Evolutionary conservation across 495 filamentous ascomycete species (phyloP), one percentile per base, ranked within the genome.

Genomic region (Gamarada debralockiae): DNA sequence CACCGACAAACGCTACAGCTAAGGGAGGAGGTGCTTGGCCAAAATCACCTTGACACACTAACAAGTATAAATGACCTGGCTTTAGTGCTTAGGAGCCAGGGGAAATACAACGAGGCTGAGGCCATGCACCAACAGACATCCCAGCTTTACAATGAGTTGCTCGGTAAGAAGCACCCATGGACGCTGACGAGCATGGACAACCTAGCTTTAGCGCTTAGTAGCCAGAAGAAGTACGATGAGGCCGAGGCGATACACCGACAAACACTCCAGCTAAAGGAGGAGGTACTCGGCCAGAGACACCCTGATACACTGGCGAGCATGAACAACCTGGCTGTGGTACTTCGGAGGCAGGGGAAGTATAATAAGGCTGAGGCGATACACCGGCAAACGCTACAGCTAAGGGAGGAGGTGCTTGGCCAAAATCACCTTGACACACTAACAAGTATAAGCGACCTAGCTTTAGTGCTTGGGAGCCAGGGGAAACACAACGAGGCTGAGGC

Each of bases 71-170:
- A 15, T n/a, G 46, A 53, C 39, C 33, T 52, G 12, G 42, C 52
- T 23, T 10, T 36, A 14, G 3, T 65, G 20, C 50, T 65, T 3
- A 17, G 56, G n/a, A n/a, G n/a, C n/a, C n/a, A n/a, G n/a, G n/a
- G n/a, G n/a, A n/a, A n/a, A n/a, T n/a, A n/a, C n/a, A 8, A 36
- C 43, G 70, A 73, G 27, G 69, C 71, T 0, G 66, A 69, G 25
- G 15, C 17, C 14, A 33, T 66, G 14, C 44, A 62, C 43, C 59
- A 51, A 23, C 48, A 52, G 14, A 48, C 52, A 2, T 50, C 72
- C 24, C 51, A 47, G 6, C 37, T 57, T 24, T 20, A 60, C 13
- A 63, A 70, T 8, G 31, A 23, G 23, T 46, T 44, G 34, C 46
- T 62, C n/a, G 62, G 62, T 10, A 24, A 41, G 18, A 64, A 66